A percentile compares a stretch with the other conserved stretches of the same genome.
Conservation (phyloP, 176 grass and related monocot genomes). For the Alopecurus myosuroides region DNA sequence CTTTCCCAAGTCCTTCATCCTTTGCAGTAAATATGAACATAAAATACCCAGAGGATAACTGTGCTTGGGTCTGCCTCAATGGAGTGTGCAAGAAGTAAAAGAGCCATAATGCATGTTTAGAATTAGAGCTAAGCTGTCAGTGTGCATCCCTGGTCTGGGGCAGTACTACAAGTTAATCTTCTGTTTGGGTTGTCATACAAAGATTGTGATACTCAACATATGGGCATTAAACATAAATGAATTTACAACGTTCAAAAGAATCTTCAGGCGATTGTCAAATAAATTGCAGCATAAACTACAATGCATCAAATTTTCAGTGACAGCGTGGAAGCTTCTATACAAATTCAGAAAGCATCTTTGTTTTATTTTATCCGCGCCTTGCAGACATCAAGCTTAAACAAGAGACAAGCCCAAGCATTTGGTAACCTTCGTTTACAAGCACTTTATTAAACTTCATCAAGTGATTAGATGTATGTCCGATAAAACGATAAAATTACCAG, state of each 20-base stretch:
- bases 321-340: no score
- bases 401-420: not conserved
- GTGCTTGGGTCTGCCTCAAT: slow-evolving; percentile 82
- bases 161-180: slow-evolving; percentile 29
- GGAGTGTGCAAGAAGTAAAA: slow-evolving; percentile 63
- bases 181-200: not conserved
- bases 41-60: slow-evolving; percentile 79
- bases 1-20: slow-evolving; percentile 79
- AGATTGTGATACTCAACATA: slow-evolving; percentile 2
- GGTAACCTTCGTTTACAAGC: not conserved
- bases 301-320: not conserved
- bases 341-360: not conserved
- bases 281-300: not conserved
- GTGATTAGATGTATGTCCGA: not conserved
- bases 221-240: not conserved
- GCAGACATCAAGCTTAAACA: not conserved
- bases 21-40: slow-evolving; percentile 96
- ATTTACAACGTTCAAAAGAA: not conserved
- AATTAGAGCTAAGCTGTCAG: slow-evolving; percentile 33
- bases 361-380: not conserved
- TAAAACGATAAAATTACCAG: not conserved
- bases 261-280: not conserved
- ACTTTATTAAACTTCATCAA: not conserved
- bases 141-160: no score
- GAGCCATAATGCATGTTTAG: slow-evolving; percentile 54